A percentile compares a stretch with the other conserved stretches of the same genome.
Conservation (phyloP, 257 asterid genomes). For the Schizonepeta tenuifolia region DNA sequence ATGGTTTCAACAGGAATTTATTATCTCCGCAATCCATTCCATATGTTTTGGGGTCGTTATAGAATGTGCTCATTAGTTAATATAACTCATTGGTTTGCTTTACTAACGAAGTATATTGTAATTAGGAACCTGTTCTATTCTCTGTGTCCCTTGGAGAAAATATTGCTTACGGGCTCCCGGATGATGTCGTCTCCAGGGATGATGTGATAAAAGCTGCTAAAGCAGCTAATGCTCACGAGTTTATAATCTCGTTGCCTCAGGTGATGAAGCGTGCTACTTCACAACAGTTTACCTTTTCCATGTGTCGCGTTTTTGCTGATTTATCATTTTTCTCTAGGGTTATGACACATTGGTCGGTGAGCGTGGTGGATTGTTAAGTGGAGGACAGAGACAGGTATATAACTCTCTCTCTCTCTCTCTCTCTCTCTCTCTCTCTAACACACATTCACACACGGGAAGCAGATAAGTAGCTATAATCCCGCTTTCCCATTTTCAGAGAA, state of each 20-base stretch:
- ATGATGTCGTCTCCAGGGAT: slow-evolving; percentile 81
- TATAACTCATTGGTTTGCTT: neutral
- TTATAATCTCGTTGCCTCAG: slow-evolving; percentile 91
- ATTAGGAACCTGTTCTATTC: slow-evolving; percentile 92
- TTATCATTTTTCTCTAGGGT: slow-evolving; percentile 52
- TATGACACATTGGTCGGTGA: slow-evolving; percentile 96
- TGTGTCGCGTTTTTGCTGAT: slow-evolving; percentile 26
- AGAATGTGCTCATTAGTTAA: neutral
- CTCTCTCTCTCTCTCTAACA: neutral
- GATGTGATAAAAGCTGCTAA: slow-evolving; percentile 94
- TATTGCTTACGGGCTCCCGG: slow-evolving; percentile 96
- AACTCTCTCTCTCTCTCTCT: slow-evolving; percentile 24
- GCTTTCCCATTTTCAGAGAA: slow-evolving; percentile 58
- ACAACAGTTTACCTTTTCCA: slow-evolving; percentile 18
- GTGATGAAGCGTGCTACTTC: slow-evolving; percentile 43
- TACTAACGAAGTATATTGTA: slow-evolving; percentile 27
- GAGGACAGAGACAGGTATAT: slow-evolving; percentile 95
- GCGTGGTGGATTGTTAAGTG: slow-evolving; percentile 96
- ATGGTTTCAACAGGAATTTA: neutral
- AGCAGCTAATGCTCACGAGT: slow-evolving; percentile 99
- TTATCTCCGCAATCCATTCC: neutral
- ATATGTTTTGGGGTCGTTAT: neutral
- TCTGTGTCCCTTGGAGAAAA: slow-evolving; percentile 95
- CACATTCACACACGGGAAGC: neutral
- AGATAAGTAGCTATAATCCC: slow-evolving; percentile 29